Evolutionary conservation across 352 stramenopile species (phyloP), one percentile per base, ranked within the genome.

Genomic region (Paralagenidium karlingii): DNA sequence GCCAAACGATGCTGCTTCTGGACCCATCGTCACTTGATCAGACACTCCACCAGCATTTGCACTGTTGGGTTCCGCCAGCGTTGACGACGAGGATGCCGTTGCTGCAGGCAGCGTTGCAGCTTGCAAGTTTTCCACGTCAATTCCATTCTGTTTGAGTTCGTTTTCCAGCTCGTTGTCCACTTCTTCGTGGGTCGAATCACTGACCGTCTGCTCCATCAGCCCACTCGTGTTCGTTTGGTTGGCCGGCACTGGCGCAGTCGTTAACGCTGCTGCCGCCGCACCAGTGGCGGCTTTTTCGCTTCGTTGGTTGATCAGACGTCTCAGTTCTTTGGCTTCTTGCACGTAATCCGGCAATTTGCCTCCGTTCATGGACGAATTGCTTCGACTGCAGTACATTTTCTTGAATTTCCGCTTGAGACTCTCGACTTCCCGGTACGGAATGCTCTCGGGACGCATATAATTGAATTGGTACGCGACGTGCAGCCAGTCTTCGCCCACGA

Each of bases 321-420:
- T 61, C 29, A 78, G 53, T 32, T 66, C 56, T 39, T 78, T 78
- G 31, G 64, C 64, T 16, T 78, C 55, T n/a, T 48, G 45, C 9
- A 70, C 37, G 43, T 78, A 78, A 21, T 65, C 59, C 12, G 64
- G 61, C 42, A 78, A 40, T 28, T 53, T 44, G 16, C 40, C 49
- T 16, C 36, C 42, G n/a, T n/a, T n/a, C n/a, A n/a, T n/a, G 8
- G 34, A 44, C 12, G 42, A 40, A n/a, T n/a, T n/a, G 5, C 40
- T 32, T 24, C 51, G 61, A 7, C 45, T 55, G 40, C 64, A 82
- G 47, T 76, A 82, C 68, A 78, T 76, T 28, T 76, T 78, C 57
- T 76, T 78, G 44, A 78, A 78, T 45, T 82, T 82, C 38, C 68
- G 62, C 54, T 78, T 76, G 37, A 82, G 54, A 31, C 57, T 74